Base-by-base conservation (phyloP, 2,329 filamentous ascomycete genomes). In the Exophiala aquamarina region DNA sequence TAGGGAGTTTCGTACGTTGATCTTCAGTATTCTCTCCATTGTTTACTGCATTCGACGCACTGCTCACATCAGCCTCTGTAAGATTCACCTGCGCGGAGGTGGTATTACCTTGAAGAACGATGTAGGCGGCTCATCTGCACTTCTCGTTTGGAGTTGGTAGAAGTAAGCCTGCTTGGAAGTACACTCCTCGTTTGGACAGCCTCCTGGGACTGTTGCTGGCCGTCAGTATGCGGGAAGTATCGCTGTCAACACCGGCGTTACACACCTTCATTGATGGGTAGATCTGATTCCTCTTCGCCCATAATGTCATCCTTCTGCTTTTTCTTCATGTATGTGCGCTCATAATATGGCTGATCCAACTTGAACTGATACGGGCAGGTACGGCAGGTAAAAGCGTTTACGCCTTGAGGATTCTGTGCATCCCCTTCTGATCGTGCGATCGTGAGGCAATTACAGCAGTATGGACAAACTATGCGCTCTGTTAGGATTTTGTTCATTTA, bases 41-140 rank as follows among this genome's bases (percentile, higher is more conserved):
- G 62, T 47, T 69, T 65, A 47, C 65, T 66, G 54, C 73, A 75
- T 38, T 66, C 64, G 29, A 68, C 71, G 62, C 72, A 75, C 71
- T 74, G 49, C 52, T 42, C 53, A 44, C 41, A 49, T 57, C 49
- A 62, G 50, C 58, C 44, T 61, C 55, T 54, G 44, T 33, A n/a
- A n/a, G n/a, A n/a, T n/a, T n/a, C n/a, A 28, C 9, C 39, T 47
- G 48, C 55, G 52, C 18, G 6, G 8, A 23, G 20, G 19, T 33
- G 4, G 33, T 11, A 70, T 44, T 63, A 89, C 87, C 81, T 90
- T 93, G 72, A 86, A 94, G 70, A 97, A 97, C 51, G 84, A 92
- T 58, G 93, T 98, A 87, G 95, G 96, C 51, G 93, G 93, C 77
- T 98, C 93, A 72, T 98, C 93, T 42, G 93, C 93, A 75, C 89